phyloP scores from a whole-genome alignment of 768 basidiomycete genomes.

The Mycena rosella region DNA sequence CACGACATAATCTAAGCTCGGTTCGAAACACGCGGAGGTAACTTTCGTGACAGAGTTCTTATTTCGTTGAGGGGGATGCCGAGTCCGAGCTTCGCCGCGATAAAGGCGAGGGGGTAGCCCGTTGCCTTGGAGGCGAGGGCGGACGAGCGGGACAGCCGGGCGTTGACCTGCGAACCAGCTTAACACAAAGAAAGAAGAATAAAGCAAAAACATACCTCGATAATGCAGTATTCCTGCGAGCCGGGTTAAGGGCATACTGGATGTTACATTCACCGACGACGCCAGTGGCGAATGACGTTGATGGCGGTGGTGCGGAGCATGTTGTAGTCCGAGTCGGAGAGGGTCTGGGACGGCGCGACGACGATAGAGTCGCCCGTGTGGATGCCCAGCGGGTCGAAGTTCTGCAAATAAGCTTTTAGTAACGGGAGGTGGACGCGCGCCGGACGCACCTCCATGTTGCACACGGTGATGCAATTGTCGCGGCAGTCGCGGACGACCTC shows the following conservation, averaged over 20 bases:
- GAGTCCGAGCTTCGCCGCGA: slow-evolving; percentile 97
- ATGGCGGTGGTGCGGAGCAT: slow-evolving; percentile 99
- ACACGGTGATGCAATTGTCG: slow-evolving; percentile 99
- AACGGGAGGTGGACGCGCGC: neutral
- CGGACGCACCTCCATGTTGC: slow-evolving; percentile 98
- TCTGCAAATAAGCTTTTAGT: slow-evolving; percentile 64
- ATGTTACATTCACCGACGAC: slow-evolving; percentile 99
- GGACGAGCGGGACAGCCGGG: slow-evolving; percentile 97
- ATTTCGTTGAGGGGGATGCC: slow-evolving; percentile 98
- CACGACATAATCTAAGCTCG: slow-evolving; percentile 95
- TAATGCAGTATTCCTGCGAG: slow-evolving; percentile 98
- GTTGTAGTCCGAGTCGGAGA: slow-evolving; percentile 99
- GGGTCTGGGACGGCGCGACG: slow-evolving; percentile 96
- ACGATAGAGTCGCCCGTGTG: slow-evolving; percentile 99
- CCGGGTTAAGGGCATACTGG: slow-evolving; percentile 97
- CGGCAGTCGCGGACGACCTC: slow-evolving; percentile 98
- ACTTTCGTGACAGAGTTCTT: slow-evolving; percentile 97
- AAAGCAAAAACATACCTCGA: slow-evolving; percentile 71
- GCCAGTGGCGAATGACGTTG: slow-evolving; percentile 97
- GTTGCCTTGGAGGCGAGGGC: slow-evolving; percentile 99
- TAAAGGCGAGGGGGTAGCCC: slow-evolving; percentile 97
- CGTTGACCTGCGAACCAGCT: slow-evolving; percentile 73
- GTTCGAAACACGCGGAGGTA: slow-evolving; percentile 98
- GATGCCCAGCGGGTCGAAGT: slow-evolving; percentile 98
- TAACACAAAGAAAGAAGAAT: neutral